These are phyloP conservation scores for Zasmidium citrigriseum DNA, from an alignment of 2,329 filamentous ascomycete genomes.

Conservation along the genomic window DNA sequence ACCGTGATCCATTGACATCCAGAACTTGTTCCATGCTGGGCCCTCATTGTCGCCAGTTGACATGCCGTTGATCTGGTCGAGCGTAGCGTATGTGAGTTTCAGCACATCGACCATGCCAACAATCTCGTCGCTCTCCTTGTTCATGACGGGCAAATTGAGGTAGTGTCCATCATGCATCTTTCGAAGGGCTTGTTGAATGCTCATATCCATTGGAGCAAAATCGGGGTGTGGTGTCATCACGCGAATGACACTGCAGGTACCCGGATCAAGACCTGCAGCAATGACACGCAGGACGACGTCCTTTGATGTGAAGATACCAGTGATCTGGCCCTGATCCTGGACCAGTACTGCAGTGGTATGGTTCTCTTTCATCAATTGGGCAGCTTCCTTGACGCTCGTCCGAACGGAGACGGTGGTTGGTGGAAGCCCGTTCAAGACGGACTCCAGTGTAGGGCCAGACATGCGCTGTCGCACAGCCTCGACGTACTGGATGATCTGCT, in stretches of 20 bases:
- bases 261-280: constrained; percentile 89
- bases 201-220: constrained; percentile 99
- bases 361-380: constrained; percentile 96
- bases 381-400: constrained; percentile 94
- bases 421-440: constrained; percentile 86
- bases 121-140: constrained; percentile 84
- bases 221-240: constrained; percentile 99
- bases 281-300: constrained; percentile 98
- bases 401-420: constrained; percentile 93
- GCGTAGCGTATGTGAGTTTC: constrained; percentile 94
- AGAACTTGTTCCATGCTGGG: constrained; percentile 99
- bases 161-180: constrained; percentile 99
- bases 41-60: constrained; percentile 84
- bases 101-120: constrained; percentile 99
- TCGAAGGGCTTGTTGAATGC: constrained; percentile 91
- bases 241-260: constrained; percentile 93
- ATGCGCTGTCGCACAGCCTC: constrained; percentile 94
- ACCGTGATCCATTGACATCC: constrained; percentile 90
- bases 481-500: constrained; percentile 98
- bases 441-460: constrained; percentile 95
- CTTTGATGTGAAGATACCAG: constrained; percentile 99
- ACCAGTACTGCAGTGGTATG: constrained; percentile 96
- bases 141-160: constrained; percentile 97
- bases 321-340: constrained; percentile 95
- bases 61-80: constrained; percentile 95